Conservation (phyloP, 768 basidiomycete genomes). For the Tricholoma bakamatsutake region DNA sequence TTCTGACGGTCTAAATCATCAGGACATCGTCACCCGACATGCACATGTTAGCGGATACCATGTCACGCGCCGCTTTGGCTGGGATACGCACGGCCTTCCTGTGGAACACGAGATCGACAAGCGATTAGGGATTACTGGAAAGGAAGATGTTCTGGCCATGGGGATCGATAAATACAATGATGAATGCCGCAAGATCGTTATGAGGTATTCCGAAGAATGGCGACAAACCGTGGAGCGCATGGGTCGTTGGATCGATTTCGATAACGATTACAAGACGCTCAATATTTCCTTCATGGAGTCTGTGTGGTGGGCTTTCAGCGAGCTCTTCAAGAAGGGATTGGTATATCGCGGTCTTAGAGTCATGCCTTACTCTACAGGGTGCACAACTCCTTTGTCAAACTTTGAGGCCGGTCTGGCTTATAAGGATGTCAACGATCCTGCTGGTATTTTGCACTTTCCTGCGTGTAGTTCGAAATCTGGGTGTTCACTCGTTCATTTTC, state of each 20-base stretch:
- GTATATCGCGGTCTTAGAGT: constrained; percentile 93
- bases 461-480: not conserved
- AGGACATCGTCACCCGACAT: constrained; percentile 98
- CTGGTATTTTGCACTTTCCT: constrained; percentile 42
- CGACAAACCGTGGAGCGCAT: constrained; percentile 91
- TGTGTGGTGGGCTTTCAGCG: constrained; percentile 98
- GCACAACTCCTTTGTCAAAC: constrained; percentile 94
- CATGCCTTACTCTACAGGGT: constrained; percentile 98
- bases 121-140: constrained; percentile 84
- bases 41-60: constrained; percentile 91
- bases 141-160: constrained; percentile 90
- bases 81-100: constrained; percentile 98
- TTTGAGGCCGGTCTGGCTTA: constrained; percentile 95
- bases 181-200: constrained; percentile 94
- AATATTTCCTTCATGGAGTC: constrained; percentile 94
- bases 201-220: constrained; percentile 96
- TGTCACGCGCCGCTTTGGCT: constrained; percentile 92
- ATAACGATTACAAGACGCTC: constrained; percentile 98
- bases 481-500: not conserved
- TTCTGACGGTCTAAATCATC: constrained; percentile 2
- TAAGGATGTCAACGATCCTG: constrained; percentile 90
- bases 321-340: constrained; percentile 87
- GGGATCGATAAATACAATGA: constrained; percentile 98
- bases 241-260: constrained; percentile 99
- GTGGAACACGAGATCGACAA: constrained; percentile 99